Conservation (phyloP, 2,329 filamentous ascomycete genomes). For the Neonectria hederae region DNA sequence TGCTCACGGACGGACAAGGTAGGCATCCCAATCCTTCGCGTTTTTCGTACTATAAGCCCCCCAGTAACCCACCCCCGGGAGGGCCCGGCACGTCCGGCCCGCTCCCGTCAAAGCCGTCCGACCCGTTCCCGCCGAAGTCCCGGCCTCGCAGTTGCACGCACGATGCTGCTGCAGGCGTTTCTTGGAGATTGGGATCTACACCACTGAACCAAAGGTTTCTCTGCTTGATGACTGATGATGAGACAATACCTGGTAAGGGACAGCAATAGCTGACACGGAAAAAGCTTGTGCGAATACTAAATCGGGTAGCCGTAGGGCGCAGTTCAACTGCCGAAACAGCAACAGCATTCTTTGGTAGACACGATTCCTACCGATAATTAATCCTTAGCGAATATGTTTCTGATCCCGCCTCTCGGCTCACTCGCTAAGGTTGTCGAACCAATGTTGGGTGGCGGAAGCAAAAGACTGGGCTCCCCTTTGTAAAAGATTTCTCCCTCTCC, state of each 20-base stretch:
- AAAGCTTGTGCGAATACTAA: too few relatives aligned
- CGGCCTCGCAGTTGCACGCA: not conserved
- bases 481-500: not conserved
- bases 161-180: not conserved
- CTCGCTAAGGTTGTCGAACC: not conserved
- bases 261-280: not conserved
- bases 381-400: not conserved
- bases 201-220: not conserved
- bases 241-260: not conserved
- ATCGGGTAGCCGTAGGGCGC: not conserved
- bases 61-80: not conserved
- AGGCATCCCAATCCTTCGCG: not conserved
- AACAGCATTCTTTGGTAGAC: not conserved
- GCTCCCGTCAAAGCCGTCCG: not conserved
- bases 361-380: not conserved
- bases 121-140: not conserved
- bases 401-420: not conserved
- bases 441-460: not conserved
- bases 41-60: not conserved
- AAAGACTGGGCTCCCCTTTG: not conserved
- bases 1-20: not conserved
- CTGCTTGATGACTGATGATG: not conserved
- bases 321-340: not conserved
- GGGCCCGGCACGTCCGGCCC: not conserved
- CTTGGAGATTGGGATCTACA: slow-evolving; percentile 3